phyloP scores from a whole-genome alignment of 805 yeast genomes.

The Teunomyces tritomae region DNA sequence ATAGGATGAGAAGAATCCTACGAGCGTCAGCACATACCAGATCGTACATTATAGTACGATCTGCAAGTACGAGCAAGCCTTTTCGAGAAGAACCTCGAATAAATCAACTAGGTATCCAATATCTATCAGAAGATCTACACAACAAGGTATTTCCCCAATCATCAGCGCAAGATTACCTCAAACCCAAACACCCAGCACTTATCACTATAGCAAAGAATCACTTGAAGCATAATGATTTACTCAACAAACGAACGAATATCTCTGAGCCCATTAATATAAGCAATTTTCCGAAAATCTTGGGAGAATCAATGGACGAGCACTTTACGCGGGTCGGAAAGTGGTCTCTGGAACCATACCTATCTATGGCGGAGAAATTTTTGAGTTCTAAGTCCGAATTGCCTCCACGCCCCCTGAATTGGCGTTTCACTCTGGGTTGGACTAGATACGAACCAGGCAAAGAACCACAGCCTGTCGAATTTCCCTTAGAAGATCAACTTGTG shows the following conservation, averaged over 20 bases:
- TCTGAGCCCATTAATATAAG: conserved; percentile 56
- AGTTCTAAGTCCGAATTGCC: conserved; percentile 26
- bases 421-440: conserved; percentile 73
- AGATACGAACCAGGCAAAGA: conserved; percentile 55
- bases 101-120: conserved; percentile 81
- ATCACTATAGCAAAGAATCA: conserved; percentile 56
- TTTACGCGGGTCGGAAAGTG: conserved; percentile 66
- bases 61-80: background rate
- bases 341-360: conserved; percentile 58
- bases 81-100: conserved; percentile 43
- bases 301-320: conserved; percentile 79
- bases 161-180: conserved; percentile 23
- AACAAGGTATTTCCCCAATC: conserved; percentile 55
- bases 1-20: background rate
- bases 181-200: conserved; percentile 29
- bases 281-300: conserved; percentile 70
- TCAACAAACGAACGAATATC: conserved; percentile 70
- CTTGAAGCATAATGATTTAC: conserved; percentile 58
- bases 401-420: conserved; percentile 49
- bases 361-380: conserved; percentile 47
- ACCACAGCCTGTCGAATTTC: conserved; percentile 63
- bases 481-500: conserved; percentile 67
- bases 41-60: background rate
- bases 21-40: background rate
- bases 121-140: conserved; percentile 59